Percentiles rank a stretch among this genome's conserved stretches.
These are phyloP conservation scores for Apiospora rasikravindrae DNA, from an alignment of 2,329 filamentous ascomycete genomes.

Conservation along the genomic window DNA sequence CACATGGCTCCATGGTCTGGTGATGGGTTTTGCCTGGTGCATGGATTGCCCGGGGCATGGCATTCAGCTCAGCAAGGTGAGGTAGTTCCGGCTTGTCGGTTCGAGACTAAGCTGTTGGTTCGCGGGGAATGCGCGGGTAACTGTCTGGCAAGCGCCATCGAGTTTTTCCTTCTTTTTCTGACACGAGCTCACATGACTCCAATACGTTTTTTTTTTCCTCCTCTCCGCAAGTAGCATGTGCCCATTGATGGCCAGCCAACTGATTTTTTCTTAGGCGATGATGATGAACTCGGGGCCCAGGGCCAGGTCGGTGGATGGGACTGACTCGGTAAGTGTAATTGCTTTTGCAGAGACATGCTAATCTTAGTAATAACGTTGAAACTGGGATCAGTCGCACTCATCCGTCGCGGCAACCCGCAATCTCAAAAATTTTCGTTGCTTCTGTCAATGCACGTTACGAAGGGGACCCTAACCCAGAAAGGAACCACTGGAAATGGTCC, in stretches of 20 bases:
- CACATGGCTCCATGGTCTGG: constrained; percentile 13
- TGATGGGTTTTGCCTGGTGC: neutral
- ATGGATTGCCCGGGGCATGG: neutral
- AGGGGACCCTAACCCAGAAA: neutral
- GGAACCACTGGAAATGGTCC: neutral
- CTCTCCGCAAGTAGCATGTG: neutral
- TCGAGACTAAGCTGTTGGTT: neutral
- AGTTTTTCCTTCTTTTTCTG: neutral
- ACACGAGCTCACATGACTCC: constrained; percentile 14
- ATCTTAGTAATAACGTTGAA: constrained; percentile 9
- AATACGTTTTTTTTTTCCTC: neutral
- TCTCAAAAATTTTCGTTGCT: neutral
- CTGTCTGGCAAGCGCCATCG: constrained; percentile 11
- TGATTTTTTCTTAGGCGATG: neutral
- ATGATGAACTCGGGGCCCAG: neutral
- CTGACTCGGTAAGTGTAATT: constrained; percentile 11
- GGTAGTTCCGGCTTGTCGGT: constrained; percentile 1
- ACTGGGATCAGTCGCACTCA: constrained; percentile 9
- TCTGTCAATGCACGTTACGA: neutral
- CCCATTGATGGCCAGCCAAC: neutral
- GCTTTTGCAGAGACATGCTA: neutral
- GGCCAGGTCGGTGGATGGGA: neutral
- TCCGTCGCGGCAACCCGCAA: constrained; percentile 3
- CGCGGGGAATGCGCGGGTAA: constrained; percentile 6
- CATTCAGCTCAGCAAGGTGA: neutral